Base-by-base conservation (phyloP, 768 basidiomycete species). In the Hirschioporus abietinus region DNA sequence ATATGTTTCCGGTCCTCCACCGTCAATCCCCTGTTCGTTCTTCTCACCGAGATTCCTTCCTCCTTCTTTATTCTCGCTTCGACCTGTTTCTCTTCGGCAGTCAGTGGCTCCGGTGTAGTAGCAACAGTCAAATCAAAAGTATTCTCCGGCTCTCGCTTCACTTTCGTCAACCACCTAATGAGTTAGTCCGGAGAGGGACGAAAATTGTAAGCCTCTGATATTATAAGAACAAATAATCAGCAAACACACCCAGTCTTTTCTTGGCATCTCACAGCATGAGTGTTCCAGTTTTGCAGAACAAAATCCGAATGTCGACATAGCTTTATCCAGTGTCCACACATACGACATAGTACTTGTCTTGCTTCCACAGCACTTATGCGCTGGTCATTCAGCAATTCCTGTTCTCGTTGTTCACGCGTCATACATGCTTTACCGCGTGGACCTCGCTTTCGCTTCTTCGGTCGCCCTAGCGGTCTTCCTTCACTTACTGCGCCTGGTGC, bases 241-340 rank as follows among this genome's bases (percentile, higher is more conserved):
- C 23, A 24, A 61, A 34, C 60, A 15, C 60, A 25, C 60, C 24
- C 60, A 5, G 24, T 61, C 25, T 25, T 61, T 23, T 61, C 30
- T 61, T 61, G 25, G 60, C 60, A 61, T 61, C 30, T 61, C 30
- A 61, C 10, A 18, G 60, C 12, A 61, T 61, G 60, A 61, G 60
- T 25, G 15, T 77, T 78, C 90, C 90, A 92, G 68, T 86, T 84
- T 35, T 67, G 59, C 60, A 82, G 67, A 35, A 72, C 70, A 72
- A 88, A 91, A 61, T 61, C 60, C 7, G 71, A 71, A 0, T 81
- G 81, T 70, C 73, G 70, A 34, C 70, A 79, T 30, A 91, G 78
- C 61, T 76, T 80, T 66, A 92, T 80, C 88, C 89, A 90, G 66
- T 81, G 85, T 65, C 84, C 76, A 72, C 91, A 92, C 57, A 78